A percentile compares a stretch with the other conserved stretches of the same genome.
These are phyloP conservation scores for Colletotrichum filicis DNA, from an alignment of 2,329 filamentous ascomycete genomes.

Conservation along the genomic window DNA sequence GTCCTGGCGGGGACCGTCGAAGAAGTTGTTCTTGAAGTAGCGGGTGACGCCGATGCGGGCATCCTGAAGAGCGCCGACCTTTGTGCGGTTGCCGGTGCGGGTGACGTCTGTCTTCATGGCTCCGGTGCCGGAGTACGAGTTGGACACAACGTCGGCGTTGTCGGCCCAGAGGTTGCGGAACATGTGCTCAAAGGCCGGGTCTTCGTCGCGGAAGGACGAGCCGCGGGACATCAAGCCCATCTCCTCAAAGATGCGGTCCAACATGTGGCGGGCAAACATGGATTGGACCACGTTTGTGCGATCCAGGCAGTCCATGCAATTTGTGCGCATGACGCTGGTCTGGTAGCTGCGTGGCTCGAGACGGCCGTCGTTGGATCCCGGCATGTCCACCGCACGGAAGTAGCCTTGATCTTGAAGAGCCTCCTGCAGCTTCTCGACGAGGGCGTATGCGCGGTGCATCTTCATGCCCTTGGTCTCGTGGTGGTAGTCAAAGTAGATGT, in stretches of 20 bases:
- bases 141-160: constrained; percentile 95
- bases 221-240: constrained; percentile 81
- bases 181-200: constrained; percentile 84
- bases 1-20: constrained; percentile 93
- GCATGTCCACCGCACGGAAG: constrained; percentile 91
- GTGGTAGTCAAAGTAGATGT: constrained; percentile 99
- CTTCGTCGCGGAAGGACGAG: constrained; percentile 79
- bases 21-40: constrained; percentile 94
- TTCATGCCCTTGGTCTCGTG: constrained; percentile 95
- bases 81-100: constrained; percentile 89
- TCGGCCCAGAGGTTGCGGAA: constrained; percentile 99
- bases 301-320: constrained; percentile 99
- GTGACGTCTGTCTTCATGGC: constrained; percentile 99
- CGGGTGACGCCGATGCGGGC: constrained; percentile 87
- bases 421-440: constrained; percentile 84
- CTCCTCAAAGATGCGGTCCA: constrained; percentile 90
- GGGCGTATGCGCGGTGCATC: constrained; percentile 89
- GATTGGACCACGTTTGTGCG: constrained; percentile 98
- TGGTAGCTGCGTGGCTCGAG: constrained; percentile 86
- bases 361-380: constrained; percentile 74
- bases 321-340: constrained; percentile 92
- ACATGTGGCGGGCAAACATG: constrained; percentile 90
- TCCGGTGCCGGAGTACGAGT: constrained; percentile 93
- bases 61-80: constrained; percentile 85
- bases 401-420: constrained; percentile 85